phyloP scores from a whole-genome alignment of 805 yeast genomes.

The Cyberlindnera subsufficiens region DNA sequence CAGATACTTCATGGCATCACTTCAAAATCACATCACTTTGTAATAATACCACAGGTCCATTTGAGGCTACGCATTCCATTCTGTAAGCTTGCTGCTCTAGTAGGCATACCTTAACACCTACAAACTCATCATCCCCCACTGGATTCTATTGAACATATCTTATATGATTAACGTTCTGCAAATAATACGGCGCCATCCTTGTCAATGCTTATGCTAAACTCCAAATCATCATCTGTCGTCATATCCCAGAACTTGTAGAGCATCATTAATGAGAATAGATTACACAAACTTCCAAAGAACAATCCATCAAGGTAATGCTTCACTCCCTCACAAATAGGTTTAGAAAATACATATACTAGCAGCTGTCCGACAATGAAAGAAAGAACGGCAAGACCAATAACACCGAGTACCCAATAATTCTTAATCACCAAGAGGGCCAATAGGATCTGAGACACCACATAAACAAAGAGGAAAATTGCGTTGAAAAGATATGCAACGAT shows the following conservation, averaged over 20 bases:
- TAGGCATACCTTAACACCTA: background rate
- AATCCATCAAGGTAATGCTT: conserved; percentile 89
- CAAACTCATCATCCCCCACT: background rate
- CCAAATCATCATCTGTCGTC: conserved; percentile 91
- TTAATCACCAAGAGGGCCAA: conserved; percentile 63
- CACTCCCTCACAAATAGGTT: conserved; percentile 58
- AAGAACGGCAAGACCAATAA: conserved; percentile 61
- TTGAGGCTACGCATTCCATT: background rate
- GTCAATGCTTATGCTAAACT: conserved; percentile 66
- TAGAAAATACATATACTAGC: conserved; percentile 63
- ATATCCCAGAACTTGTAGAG: conserved; percentile 95
- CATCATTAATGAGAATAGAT: conserved; percentile 86
- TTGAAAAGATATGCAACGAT: conserved; percentile 67
- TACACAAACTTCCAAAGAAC: conserved; percentile 77
- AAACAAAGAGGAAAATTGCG: conserved; percentile 56
- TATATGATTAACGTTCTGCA: conserved; percentile 10
- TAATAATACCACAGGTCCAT: background rate
- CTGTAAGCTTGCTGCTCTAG: too few species aligned
- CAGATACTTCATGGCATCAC: too few species aligned
- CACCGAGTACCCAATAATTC: conserved; percentile 87
- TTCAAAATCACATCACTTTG: too few species aligned
- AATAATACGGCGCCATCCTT: conserved; percentile 32
- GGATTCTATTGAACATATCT: background rate
- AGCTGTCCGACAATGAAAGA: conserved; percentile 83
- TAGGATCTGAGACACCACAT: conserved; percentile 60